Evolutionary conservation across 148 eudicot species (phyloP), one percentile per base, ranked within the genome.

Genomic region (Cornus controversa): DNA sequence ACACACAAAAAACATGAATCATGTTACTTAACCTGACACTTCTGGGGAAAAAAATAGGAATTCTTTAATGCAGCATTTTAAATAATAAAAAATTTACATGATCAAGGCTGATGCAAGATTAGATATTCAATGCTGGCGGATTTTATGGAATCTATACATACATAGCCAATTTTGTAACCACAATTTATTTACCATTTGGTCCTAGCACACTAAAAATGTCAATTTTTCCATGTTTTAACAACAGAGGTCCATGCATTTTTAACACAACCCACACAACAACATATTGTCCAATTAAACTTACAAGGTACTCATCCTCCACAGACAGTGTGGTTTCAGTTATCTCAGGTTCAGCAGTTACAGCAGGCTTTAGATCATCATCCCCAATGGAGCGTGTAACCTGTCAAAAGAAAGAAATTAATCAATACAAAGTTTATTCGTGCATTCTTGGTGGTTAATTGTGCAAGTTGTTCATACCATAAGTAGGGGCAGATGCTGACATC

Each of bases 381-480:
- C 99, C 99, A 73, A 96, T 93, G 69, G 99, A 96, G 45, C 99
- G 93, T 37, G 99, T 90, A 82, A 96, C 99, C 99, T 86, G 63
- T 60, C 20, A 24, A 81, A 79, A 71, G 13, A 60, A 50, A 63
- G 27, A 2, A 18, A 14, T 28, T 42, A 25, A 74, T 1, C 6
- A 34, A 71, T 26, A 40, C 34, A 67, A 60, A 29, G 9, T 24
- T 85, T 70, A 23, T 6, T 14, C 4, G 25, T 60, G 22, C 42
- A 15, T 22, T 4, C 22, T 60, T 26, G 37, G 23, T 27, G 2
- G 34, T 31, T 2, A 5, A 3, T 6, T n/a, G 29, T 20, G 36
- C 66, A 53, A 57, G 26, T 57, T 80, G 29, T 74, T 3, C 40
- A 7, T 24, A 14, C 47, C 40, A 28, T n/a, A 20, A 14, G 18